A percentile compares a stretch with the other conserved stretches of the same genome.
These are phyloP conservation scores for Diplodia sapinea DNA, from an alignment of 2,329 filamentous ascomycete genomes.

Conservation along the genomic window DNA sequence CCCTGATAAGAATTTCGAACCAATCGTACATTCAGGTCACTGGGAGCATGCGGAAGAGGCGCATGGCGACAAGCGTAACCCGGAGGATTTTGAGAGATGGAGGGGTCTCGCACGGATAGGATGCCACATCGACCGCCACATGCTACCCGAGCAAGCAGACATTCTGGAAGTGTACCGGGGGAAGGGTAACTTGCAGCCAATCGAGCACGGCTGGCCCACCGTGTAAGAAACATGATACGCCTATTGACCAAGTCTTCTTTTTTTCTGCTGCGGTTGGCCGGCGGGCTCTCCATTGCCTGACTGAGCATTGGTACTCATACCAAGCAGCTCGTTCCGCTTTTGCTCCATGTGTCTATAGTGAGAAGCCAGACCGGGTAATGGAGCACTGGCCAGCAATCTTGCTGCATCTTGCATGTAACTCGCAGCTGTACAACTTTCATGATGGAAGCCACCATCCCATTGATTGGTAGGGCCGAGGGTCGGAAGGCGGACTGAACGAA, in stretches of 20 bases:
- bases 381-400: not conserved
- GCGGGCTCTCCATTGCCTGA: too few relatives aligned
- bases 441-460: not conserved
- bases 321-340: not conserved
- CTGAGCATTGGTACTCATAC: too few relatives aligned
- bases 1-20: not conserved
- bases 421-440: not conserved
- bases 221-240: slow-evolving; percentile 35
- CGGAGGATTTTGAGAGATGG: slow-evolving; percentile 60
- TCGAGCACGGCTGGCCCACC: slow-evolving; percentile 49
- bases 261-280: not conserved
- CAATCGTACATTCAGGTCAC: slow-evolving; percentile 43
- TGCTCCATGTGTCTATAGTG: not conserved
- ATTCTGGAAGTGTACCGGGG: slow-evolving; percentile 59
- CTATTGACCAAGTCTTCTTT: not conserved
- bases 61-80: slow-evolving; percentile 63
- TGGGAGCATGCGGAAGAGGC: slow-evolving; percentile 60
- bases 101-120: slow-evolving; percentile 57
- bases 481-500: not conserved
- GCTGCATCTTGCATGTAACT: not conserved
- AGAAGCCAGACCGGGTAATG: not conserved
- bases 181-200: slow-evolving; percentile 55
- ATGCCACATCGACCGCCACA: slow-evolving; percentile 56
- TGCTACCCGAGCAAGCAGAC: slow-evolving; percentile 62
- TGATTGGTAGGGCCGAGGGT: too few relatives aligned